These are phyloP conservation scores for Kwoniella dejecticola DNA, from an alignment of 768 basidiomycete species.

Conservation along the genomic window DNA sequence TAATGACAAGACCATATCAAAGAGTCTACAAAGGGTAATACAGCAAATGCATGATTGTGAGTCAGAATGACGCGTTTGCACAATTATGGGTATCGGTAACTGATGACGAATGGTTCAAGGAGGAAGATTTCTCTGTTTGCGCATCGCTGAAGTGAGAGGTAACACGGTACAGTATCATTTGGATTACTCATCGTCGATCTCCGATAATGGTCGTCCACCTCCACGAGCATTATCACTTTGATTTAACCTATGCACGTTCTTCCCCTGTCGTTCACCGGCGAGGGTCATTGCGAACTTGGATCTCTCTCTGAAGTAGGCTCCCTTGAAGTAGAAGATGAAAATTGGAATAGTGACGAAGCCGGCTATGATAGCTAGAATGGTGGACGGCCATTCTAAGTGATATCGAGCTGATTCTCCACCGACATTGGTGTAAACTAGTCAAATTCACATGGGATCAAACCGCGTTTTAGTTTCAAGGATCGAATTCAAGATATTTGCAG, in stretches of 20 bases:
- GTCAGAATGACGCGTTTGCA: too few species aligned
- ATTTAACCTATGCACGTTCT: constrained; percentile 8
- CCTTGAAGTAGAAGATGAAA: constrained; percentile 42
- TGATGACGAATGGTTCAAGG: too few species aligned
- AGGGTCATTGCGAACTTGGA: constrained; percentile 40
- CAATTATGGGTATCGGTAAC: too few species aligned
- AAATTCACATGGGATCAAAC: not conserved
- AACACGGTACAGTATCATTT: too few species aligned
- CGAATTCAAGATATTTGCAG: too few species aligned
- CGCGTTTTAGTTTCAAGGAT: too few species aligned
- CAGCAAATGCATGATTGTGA: too few species aligned
- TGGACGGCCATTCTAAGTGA: constrained; percentile 40
- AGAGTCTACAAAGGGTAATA: too few species aligned
- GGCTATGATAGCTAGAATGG: constrained; percentile 40
- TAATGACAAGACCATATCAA: too few species aligned
- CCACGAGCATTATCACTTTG: constrained; percentile 2
- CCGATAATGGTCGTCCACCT: not conserved
- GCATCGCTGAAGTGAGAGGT: too few species aligned
- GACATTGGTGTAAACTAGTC: constrained; percentile 34
- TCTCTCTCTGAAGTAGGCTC: constrained; percentile 34
- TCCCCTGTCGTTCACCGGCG: constrained; percentile 29
- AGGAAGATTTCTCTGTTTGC: too few species aligned
- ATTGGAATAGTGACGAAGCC: constrained; percentile 39
- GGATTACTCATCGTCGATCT: too few species aligned
- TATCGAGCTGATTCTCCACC: constrained; percentile 24